These are phyloP conservation scores for Mycocentrospora acerina DNA, from an alignment of 2,329 filamentous ascomycete species.

Conservation along the genomic window DNA sequence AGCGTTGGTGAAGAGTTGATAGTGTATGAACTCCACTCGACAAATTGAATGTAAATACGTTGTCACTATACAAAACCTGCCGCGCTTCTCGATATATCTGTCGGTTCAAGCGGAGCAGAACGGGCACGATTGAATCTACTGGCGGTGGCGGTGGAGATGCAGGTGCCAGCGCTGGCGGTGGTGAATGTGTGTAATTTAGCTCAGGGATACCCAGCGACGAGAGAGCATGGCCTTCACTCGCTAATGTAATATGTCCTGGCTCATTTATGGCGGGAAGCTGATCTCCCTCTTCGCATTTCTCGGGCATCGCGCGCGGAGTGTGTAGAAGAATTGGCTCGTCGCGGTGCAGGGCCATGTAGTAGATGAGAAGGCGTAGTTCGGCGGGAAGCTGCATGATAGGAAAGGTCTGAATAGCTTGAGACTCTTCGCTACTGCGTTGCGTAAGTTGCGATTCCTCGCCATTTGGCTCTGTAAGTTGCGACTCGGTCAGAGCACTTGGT, in stretches of 20 bases:
- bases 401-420: slow-evolving; percentile 20
- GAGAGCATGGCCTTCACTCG: not conserved
- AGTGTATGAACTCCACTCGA: slow-evolving; percentile 43
- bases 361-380: slow-evolving; percentile 50
- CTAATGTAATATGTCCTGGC: not conserved
- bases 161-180: not conserved
- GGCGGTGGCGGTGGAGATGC: slow-evolving; percentile 1
- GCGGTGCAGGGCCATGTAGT: slow-evolving; percentile 41
- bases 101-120: slow-evolving; percentile 43
- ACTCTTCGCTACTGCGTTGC: not conserved
- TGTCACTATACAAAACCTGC: slow-evolving; percentile 34
- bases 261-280: not conserved
- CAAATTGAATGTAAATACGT: slow-evolving; percentile 41
- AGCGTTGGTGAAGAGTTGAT: slow-evolving; percentile 45
- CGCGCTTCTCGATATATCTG: slow-evolving; percentile 41
- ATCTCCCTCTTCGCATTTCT: slow-evolving; percentile 12
- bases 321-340: slow-evolving; percentile 34
- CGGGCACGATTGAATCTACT: slow-evolving; percentile 40
- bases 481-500: slow-evolving; percentile 18
- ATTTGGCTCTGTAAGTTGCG: slow-evolving; percentile 4
- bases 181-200: too few relatives aligned
- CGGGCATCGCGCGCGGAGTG: slow-evolving; percentile 11
- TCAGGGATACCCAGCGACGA: too few relatives aligned
- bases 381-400: slow-evolving; percentile 48
- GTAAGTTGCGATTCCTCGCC: not conserved